phyloP scores from a whole-genome alignment of 768 basidiomycete genomes.

The Auricularia sp. region DNA sequence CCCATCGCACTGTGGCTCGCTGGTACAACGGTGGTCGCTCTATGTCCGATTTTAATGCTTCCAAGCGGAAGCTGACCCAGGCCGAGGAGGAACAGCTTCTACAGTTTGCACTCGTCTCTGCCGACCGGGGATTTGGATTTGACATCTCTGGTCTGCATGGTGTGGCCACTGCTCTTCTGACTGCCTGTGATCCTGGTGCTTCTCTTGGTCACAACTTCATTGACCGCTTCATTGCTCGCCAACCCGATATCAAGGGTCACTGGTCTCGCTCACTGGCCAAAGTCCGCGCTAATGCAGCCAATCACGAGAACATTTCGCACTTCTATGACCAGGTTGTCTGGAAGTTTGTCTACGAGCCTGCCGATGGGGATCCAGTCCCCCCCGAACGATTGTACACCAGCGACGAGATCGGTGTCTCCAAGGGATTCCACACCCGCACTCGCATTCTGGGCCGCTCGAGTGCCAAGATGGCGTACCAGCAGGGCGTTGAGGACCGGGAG shows the following conservation, averaged over 20 bases:
- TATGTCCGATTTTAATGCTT: neutral
- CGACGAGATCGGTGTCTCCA: neutral
- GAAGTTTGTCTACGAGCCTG: neutral
- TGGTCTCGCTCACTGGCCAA: neutral
- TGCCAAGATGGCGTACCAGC: constrained; percentile 1
- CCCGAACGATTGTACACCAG: neutral
- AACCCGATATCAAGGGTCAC: neutral
- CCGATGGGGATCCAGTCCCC: neutral
- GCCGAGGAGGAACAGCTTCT: neutral
- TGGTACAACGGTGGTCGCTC: neutral
- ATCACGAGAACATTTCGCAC: neutral
- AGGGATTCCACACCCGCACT: neutral
- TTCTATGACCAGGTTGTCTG: neutral
- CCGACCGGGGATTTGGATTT: neutral
- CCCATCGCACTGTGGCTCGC: neutral
- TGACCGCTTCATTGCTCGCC: neutral
- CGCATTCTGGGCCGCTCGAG: neutral
- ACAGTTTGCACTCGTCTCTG: neutral
- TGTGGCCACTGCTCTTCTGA: neutral
- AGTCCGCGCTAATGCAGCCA: neutral
- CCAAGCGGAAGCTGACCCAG: neutral
- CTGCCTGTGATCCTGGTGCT: neutral
- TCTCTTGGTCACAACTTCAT: neutral
- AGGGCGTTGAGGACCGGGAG: constrained; percentile 9
- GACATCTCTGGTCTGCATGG: neutral